Conservation (phyloP, 352 stramenopile genomes). For the Pythium myriotylum region DNA sequence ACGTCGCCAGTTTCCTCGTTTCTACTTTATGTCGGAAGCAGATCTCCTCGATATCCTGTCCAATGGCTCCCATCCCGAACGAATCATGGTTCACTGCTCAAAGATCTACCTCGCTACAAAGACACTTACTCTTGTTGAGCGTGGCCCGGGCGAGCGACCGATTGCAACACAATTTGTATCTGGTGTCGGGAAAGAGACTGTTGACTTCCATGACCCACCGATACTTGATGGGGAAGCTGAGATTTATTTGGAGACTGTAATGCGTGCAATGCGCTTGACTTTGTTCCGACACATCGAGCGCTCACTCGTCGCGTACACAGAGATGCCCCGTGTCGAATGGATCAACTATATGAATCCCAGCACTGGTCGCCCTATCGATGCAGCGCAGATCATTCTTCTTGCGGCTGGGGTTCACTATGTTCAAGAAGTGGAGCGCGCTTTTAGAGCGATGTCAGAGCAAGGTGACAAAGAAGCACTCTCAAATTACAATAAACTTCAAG, state of each 20-base stretch:
- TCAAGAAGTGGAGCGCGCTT: slow-evolving; percentile 88
- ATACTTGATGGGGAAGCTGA: slow-evolving; percentile 96
- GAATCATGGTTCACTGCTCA: slow-evolving; percentile 95
- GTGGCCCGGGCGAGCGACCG: slow-evolving; percentile 53
- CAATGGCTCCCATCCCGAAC: slow-evolving; percentile 93
- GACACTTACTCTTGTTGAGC: slow-evolving; percentile 86
- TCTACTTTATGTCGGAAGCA: slow-evolving; percentile 91
- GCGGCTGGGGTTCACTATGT: slow-evolving; percentile 94
- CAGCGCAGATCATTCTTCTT: slow-evolving; percentile 95
- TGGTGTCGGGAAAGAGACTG: slow-evolving; percentile 93
- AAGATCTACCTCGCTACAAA: slow-evolving; percentile 97
- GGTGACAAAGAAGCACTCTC: slow-evolving; percentile 86
- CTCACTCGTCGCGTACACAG: slow-evolving; percentile 90
- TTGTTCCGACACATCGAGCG: slow-evolving; percentile 95
- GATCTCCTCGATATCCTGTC: slow-evolving; percentile 96
- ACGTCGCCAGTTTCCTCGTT: slow-evolving; percentile 93
- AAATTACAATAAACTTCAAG: slow-evolving; percentile 92
- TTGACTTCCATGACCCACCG: slow-evolving; percentile 92
- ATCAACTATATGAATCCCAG: slow-evolving; percentile 93
- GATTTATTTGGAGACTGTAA: slow-evolving; percentile 96
- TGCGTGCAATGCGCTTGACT: slow-evolving; percentile 93
- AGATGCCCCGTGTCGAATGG: slow-evolving; percentile 94
- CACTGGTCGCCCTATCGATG: slow-evolving; percentile 87
- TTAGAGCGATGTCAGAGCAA: slow-evolving; percentile 65
- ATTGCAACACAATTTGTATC: slow-evolving; percentile 92